Conservation (phyloP, 176 grass and related monocot genomes). For the Panicum miliaceum region DNA sequence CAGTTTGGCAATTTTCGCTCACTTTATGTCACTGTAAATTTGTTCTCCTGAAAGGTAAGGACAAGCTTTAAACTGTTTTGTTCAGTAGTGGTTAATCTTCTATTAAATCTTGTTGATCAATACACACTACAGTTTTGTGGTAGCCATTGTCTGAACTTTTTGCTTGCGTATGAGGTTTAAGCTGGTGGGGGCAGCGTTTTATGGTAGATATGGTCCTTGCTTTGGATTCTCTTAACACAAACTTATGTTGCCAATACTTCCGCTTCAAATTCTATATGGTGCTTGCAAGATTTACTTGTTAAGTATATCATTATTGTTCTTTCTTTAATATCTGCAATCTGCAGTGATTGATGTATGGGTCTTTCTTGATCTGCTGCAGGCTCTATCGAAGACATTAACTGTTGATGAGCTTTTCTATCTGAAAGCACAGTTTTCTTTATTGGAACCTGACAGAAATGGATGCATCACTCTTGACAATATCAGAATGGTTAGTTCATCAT, state of each 20-base stretch:
- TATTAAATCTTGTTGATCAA: background rate
- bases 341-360: constrained; percentile 8
- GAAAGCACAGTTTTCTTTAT: constrained; percentile 71
- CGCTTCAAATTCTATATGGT: background rate
- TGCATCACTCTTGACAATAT: constrained; percentile 84
- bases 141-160: background rate
- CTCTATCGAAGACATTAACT: constrained; percentile 78
- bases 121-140: background rate
- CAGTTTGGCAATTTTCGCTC: background rate
- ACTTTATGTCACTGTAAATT: background rate
- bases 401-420: constrained; percentile 86
- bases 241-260: background rate
- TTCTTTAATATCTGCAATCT: constrained; percentile 27
- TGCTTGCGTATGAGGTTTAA: background rate
- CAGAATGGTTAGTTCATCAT: constrained; percentile 62
- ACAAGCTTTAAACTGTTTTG: background rate
- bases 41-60: constrained; percentile 4
- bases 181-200: background rate
- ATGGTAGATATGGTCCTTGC: background rate
- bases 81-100: constrained; percentile 6
- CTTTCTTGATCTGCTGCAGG: constrained; percentile 54
- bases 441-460: constrained; percentile 76
- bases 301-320: background rate
- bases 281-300: constrained; percentile 12
- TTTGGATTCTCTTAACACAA: background rate